Conservation (phyloP, 805 yeast genomes). For the Saturnispora serradocipensis region DNA sequence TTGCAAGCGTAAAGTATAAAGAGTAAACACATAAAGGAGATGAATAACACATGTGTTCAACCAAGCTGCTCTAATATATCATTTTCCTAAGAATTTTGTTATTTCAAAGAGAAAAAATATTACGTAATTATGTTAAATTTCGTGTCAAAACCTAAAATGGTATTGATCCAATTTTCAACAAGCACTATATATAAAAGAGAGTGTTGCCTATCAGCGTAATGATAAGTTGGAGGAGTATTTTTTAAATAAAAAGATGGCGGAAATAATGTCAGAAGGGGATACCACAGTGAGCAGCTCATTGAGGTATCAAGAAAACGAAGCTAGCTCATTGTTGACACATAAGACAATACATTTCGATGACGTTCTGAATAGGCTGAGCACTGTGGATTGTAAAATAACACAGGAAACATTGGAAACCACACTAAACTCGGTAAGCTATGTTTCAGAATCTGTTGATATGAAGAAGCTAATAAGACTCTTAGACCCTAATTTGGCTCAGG, state of each 20-base stretch:
- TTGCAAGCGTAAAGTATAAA: no score
- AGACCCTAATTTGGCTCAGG: background rate
- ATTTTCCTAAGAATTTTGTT: no score
- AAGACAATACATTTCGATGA: background rate
- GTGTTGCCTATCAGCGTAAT: background rate
- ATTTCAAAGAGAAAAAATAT: background rate
- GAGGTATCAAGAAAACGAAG: background rate
- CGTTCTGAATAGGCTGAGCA: background rate
- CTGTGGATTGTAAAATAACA: background rate
- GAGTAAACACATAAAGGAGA: no score
- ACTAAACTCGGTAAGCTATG: background rate
- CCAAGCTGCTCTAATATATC: no score
- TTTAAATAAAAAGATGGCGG: background rate
- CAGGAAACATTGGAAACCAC: background rate
- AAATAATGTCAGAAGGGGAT: background rate
- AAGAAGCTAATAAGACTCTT: background rate
- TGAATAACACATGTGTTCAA: no score
- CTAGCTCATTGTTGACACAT: background rate
- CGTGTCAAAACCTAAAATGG: background rate
- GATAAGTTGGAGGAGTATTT: background rate
- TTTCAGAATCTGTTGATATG: background rate
- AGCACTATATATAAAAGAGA: slow-evolving; percentile 3
- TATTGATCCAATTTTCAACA: background rate
- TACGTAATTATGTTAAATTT: slow-evolving; percentile 1
- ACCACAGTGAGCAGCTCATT: background rate